Base-by-base conservation (phyloP, 805 yeast species). In the Sungouiozyma ichnusensis region DNA sequence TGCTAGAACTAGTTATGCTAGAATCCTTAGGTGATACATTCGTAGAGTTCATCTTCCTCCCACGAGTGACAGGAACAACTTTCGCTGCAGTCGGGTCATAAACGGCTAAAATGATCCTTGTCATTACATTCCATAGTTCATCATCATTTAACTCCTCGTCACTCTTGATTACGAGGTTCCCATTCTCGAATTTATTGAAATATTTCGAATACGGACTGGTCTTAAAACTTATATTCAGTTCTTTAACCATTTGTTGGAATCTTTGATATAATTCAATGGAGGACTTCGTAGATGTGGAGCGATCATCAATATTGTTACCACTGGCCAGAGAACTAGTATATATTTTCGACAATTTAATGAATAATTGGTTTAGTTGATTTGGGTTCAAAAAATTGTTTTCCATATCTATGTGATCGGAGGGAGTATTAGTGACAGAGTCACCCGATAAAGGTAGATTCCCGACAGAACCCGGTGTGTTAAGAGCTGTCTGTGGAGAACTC, bases 201-300 rank as follows among this genome's bases (percentile, higher is more conserved):
- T 55, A 60, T 37, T 49, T 53, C 14, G 51, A 44, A 42, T 60
- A 59, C 14, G 65, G 65, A 27, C 58, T 51, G 1, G 50, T 51
- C 18, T 55, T 60, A 43, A 44, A 53, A 38, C 60, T 55, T 36
- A 60, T 44, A 33, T 54, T 56, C 36, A 61, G 39, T 44, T 61
- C 65, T 42, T 57, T 58, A n/a, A 60, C 47, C 9, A 60, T 60
- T 45, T 60, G 65, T 39, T 53, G 56, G 38, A 61, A 60, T 24
- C 63, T 46, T 45, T 61, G 64, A 41, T 49, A 60, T 34, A 61
- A 43, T 42, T 61, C 65, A 15, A 61, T 58, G 13, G 62, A 51
- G 1, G 61, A 57, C 40, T 61, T 61, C 11, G 63, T 61, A 14
- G 62, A 54, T 1, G 61, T 54, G 3, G 62, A 50, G 34, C 48